These are phyloP conservation scores for Baorangia bicolor DNA, from an alignment of 768 basidiomycete species.

Conservation along the genomic window DNA sequence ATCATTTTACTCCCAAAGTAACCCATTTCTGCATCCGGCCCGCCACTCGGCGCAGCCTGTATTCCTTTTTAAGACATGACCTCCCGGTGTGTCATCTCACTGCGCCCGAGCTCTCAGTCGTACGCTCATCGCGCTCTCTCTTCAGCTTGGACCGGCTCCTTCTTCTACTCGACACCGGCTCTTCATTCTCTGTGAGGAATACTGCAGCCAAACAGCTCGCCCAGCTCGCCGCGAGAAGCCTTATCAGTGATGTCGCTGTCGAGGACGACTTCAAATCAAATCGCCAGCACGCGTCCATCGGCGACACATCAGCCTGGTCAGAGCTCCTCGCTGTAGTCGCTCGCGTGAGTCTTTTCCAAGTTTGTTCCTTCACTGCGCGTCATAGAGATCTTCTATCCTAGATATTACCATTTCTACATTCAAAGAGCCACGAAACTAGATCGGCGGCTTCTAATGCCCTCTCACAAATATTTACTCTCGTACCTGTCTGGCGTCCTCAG, in stretches of 20 bases:
- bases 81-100: slow-evolving; percentile 52
- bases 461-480: slow-evolving; percentile 80
- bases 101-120: not conserved
- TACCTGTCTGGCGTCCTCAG: slow-evolving; percentile 70
- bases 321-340: slow-evolving; percentile 90
- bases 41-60: slow-evolving; percentile 52
- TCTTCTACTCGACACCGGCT: slow-evolving; percentile 92
- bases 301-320: slow-evolving; percentile 79
- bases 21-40: slow-evolving; percentile 36
- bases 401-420: slow-evolving; percentile 90
- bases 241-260: slow-evolving; percentile 77
- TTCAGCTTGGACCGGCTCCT: slow-evolving; percentile 94
- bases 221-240: slow-evolving; percentile 83
- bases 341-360: slow-evolving; percentile 49
- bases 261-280: slow-evolving; percentile 71
- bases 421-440: slow-evolving; percentile 90
- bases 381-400: slow-evolving; percentile 29
- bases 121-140: not conserved
- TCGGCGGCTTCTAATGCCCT: slow-evolving; percentile 86
- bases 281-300: slow-evolving; percentile 55
- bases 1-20: slow-evolving; percentile 45
- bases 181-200: slow-evolving; percentile 81
- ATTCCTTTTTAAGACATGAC: slow-evolving; percentile 64
- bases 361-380: not conserved
- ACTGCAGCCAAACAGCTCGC: slow-evolving; percentile 98